Base-by-base conservation (phyloP, 2,329 filamentous ascomycete species). In the Sphaerulina musiva region DNA sequence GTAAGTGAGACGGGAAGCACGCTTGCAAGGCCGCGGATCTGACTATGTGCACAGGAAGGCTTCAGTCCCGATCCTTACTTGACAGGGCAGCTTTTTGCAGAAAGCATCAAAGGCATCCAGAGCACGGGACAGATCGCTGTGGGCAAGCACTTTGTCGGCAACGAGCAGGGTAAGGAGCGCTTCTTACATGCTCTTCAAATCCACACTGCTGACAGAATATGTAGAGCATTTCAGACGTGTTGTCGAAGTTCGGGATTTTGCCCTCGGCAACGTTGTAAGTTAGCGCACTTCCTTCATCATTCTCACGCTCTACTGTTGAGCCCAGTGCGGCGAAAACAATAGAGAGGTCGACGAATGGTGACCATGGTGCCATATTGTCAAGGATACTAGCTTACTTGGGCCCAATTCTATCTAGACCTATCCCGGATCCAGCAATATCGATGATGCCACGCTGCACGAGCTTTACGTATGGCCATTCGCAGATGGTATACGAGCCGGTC, bases 61-160 rank as follows among this genome's bases (percentile, higher is more conserved):
- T 83, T 82, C 72, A 83, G 84, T 6, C 84, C 86, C 3, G 88
- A 93, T 64, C 88, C 88, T 0, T 84, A 86, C 14, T 76, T 90
- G 49, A 84, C 87, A 49, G 90, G 86, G 51, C 47, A 38, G 3
- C 48, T 57, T 5, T 57, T 59, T 23, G 54, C 54, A 32, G 78
- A 86, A 66, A 87, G 85, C 1, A 79, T 93, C 57, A 79, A 81
- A 67, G 90, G 90, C 56, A 90, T 95, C 43, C 89, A 95, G 67
- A 81, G 84, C 64, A 83, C 84, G 9, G 89, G 89, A 68, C 81
- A 91, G 51, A 86, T 95, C 72, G 88, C 90, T 57, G 89, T 86
- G 63, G 85, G 85, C 48, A 91, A 91, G 76, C 87, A 91, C 68
- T 87, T 54, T 79, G 74, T 48, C 87, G 89, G 74, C 46, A 87